These are phyloP conservation scores for Alternaria novae-zelandiae DNA, from an alignment of 2,329 filamentous ascomycete genomes.

Conservation along the genomic window DNA sequence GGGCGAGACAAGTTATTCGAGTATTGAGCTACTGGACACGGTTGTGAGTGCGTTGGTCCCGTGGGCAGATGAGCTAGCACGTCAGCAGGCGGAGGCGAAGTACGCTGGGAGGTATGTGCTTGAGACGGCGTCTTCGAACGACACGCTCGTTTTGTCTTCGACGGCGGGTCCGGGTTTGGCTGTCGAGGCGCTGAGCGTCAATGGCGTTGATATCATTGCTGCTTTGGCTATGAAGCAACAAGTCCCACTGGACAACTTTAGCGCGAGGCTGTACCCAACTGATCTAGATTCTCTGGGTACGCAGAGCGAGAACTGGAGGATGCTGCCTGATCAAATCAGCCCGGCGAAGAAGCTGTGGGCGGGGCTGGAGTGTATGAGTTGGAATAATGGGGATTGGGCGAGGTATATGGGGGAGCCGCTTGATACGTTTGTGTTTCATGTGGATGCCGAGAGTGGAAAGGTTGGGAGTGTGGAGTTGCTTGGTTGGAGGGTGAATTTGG, in stretches of 20 bases:
- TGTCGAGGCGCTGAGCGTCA: conserved; percentile 21
- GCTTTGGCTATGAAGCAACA: conserved; percentile 18
- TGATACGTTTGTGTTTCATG: conserved; percentile 26
- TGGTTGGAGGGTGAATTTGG: conserved; percentile 20
- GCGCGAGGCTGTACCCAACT: conserved; percentile 29
- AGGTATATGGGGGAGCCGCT: conserved; percentile 28
- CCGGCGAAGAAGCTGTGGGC: conserved; percentile 16
- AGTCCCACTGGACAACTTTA: conserved; percentile 13
- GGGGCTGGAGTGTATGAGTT: conserved; percentile 29
- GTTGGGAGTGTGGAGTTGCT: conserved; percentile 18
- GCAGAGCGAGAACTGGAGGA: conserved; percentile 22
- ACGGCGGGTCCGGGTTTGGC: conserved; percentile 26
- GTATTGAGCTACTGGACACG: conserved; percentile 18
- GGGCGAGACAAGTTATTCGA: conserved; percentile 11
- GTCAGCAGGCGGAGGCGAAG: conserved; percentile 18
- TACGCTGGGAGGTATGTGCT: conserved; percentile 31
- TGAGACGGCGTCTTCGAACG: conserved; percentile 17
- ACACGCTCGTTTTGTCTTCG: conserved; percentile 5
- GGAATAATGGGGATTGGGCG: conserved; percentile 24
- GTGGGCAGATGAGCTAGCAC: conserved; percentile 28
- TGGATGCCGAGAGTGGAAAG: conserved; percentile 1
- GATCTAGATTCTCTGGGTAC: conserved; percentile 24
- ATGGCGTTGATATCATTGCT: conserved; percentile 21
- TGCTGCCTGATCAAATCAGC: conserved; percentile 20
- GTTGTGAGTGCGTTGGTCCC: conserved; percentile 22